phyloP scores from a whole-genome alignment of 2,329 filamentous ascomycete species.

The Botrytis cinerea region DNA sequence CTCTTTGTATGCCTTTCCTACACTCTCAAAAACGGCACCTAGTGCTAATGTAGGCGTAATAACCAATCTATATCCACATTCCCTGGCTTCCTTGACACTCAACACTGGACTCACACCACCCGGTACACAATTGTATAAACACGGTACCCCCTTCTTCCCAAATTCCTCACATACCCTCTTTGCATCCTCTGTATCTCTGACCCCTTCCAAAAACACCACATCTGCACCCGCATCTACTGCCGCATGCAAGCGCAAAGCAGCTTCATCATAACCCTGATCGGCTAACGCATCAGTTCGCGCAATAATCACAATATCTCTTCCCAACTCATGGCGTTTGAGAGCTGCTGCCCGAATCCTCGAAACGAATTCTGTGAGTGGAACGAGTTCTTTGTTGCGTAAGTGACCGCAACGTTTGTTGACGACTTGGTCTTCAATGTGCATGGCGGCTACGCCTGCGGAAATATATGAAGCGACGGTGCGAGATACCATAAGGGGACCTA shows the following conservation, averaged over 20 bases:
- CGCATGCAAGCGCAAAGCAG: conserved; percentile 51
- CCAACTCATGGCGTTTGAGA: conserved; percentile 50
- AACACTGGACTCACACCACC: conserved; percentile 57
- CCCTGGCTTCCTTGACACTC: conserved; percentile 52
- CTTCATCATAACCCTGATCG: conserved; percentile 57
- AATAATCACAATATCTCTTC: conserved; percentile 59
- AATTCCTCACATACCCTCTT: background rate
- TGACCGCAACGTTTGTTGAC: conserved; percentile 67
- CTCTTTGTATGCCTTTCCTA: background rate
- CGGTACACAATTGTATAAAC: conserved; percentile 59
- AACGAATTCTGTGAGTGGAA: conserved; percentile 42
- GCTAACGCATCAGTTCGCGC: conserved; percentile 64
- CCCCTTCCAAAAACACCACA: conserved; percentile 60
- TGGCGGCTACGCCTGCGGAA: conserved; percentile 54
- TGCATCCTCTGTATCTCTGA: conserved; percentile 54
- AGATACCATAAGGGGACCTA: conserved; percentile 47
- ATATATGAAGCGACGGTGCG: conserved; percentile 40
- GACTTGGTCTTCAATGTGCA: conserved; percentile 66
- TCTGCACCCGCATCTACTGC: conserved; percentile 59
- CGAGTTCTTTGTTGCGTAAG: conserved; percentile 61
- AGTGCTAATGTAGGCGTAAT: conserved; percentile 50
- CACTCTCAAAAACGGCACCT: conserved; percentile 2
- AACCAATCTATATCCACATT: conserved; percentile 58
- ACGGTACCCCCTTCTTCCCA: conserved; percentile 48
- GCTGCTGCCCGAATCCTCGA: conserved; percentile 57